Evolutionary conservation across 2,329 filamentous ascomycete genomes (phyloP), one percentile per base, ranked within the genome.

Genomic region (Colletotrichum gloeosporioides): DNA sequence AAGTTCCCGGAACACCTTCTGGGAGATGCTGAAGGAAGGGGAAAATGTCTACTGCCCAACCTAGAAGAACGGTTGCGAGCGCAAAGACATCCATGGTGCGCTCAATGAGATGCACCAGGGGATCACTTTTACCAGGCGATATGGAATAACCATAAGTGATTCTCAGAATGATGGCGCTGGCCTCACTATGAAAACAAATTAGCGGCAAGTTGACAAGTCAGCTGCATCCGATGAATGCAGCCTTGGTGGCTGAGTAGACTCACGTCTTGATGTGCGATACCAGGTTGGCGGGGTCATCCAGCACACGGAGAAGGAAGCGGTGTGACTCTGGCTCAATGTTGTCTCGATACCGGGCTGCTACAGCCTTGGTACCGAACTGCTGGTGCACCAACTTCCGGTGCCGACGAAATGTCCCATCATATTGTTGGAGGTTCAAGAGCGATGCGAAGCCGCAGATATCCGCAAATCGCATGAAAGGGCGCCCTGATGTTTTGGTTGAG

Each of bases 1-100:
- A 70, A 2, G 77, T 62, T 9, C 75, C 77, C 2, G 78, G 77
- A 1, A 77, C 25, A 8, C 44, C 44, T 49, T 49, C 44, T 8
- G 44, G 44, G 10, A 49, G n/a, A 49, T 49, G 44, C 44, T 49
- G 44, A 10, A 49, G 44, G 6, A 49, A 49, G n/a, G 44, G 44
- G 44, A 49, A 49, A 6, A 49, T 49, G n/a, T 49, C 44, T 6
- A 49, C 44, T 12, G 44, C 44, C 44, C 44, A 49, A 0, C 44
- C 44, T 4, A 49, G n/a, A 49, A 49, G 44, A 49, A 49, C 44
- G 44, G 44, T 49, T 49, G 44, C 44, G 10, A 49, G 44, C 12
- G 44, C 44, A 49, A 49, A 49, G 2, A 49, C 44, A 49, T 49
- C 44, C 44, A 49, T 49, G 10, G 44, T 49, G 10, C 44, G 44